These are phyloP conservation scores for Brassica carinata DNA, from an alignment of 345 rosid genomes.

Conservation along the genomic window DNA sequence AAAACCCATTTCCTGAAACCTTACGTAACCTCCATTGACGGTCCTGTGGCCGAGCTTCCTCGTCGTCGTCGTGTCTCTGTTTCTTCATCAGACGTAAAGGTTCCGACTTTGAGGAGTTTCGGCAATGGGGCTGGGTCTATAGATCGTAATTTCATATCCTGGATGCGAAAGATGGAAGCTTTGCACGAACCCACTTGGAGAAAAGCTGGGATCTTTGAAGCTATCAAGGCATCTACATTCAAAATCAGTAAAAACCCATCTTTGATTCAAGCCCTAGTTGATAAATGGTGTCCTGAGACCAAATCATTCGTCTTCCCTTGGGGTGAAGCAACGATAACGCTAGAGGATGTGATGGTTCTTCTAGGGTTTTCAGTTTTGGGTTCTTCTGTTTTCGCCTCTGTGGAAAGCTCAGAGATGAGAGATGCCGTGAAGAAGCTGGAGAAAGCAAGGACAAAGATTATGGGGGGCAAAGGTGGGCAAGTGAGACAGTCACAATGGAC, in stretches of 20 bases:
- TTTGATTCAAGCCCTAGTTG: neutral
- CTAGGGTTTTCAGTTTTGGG: neutral
- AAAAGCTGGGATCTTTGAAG: slow-evolving; percentile 48
- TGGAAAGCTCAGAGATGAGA: neutral
- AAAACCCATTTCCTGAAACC: slow-evolving; percentile 51
- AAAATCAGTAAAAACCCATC: neutral
- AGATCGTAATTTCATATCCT: slow-evolving; percentile 30
- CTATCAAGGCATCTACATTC: neutral
- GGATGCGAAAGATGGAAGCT: slow-evolving; percentile 49
- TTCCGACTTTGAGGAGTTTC: neutral
- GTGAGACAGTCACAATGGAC: slow-evolving; percentile 28
- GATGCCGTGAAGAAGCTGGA: neutral
- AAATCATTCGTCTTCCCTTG: neutral
- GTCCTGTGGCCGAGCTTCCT: slow-evolving; percentile 26
- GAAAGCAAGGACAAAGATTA: neutral
- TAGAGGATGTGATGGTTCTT: neutral
- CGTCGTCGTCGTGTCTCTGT: neutral
- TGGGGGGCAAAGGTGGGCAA: neutral
- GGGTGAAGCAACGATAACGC: neutral
- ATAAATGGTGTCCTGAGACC: neutral
- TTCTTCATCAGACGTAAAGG: slow-evolving; percentile 6
- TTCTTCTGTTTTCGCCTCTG: neutral
- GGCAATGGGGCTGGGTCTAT: slow-evolving; percentile 37
- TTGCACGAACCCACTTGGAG: slow-evolving; percentile 40
- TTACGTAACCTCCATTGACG: slow-evolving; percentile 15